A percentile compares a stretch with the other conserved stretches of the same genome.
Conservation (phyloP, 164 flowering plant genomes). For the Vitis vinifera region DNA sequence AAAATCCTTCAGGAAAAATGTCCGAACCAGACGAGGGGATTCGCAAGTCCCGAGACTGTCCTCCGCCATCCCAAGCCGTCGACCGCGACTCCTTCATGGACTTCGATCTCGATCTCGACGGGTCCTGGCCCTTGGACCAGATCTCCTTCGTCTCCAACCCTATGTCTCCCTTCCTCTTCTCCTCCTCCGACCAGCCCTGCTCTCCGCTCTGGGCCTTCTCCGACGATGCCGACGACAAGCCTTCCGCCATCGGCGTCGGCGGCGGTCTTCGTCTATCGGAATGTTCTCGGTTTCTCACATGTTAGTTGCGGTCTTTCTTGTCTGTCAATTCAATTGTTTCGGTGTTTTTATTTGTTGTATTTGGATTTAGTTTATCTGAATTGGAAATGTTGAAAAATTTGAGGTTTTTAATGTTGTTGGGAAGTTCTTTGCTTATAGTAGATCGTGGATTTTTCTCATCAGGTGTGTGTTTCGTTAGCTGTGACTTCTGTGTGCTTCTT, state of each 20-base stretch:
- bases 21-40: conserved; percentile 22
- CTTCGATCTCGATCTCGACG: conserved; percentile 54
- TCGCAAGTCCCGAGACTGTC: not conserved
- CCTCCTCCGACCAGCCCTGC: conserved; percentile 55
- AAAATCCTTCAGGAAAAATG: conserved; percentile 5
- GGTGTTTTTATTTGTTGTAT: not conserved
- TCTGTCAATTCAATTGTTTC: not conserved
- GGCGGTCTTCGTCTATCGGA: conserved; percentile 27
- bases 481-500: not conserved
- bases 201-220: conserved; percentile 83
- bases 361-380: not conserved
- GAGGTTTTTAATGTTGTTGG: not conserved
- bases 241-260: conserved; percentile 1
- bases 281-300: conserved; percentile 22
- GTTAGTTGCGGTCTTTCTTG: conserved; percentile 21
- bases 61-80: not conserved
- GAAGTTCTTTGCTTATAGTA: too few species aligned
- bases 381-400: not conserved
- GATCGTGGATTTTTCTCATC: too few species aligned
- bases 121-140: conserved; percentile 72
- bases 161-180: conserved; percentile 36
- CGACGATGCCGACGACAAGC: conserved; percentile 40
- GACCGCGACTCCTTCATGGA: conserved; percentile 42
- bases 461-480: not conserved
- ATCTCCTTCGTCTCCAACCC: conserved; percentile 40